Percentiles rank a stretch among this genome's conserved stretches.
Conservation (phyloP, 2,329 filamentous ascomycete species). For the Alternaria ventricosa region DNA sequence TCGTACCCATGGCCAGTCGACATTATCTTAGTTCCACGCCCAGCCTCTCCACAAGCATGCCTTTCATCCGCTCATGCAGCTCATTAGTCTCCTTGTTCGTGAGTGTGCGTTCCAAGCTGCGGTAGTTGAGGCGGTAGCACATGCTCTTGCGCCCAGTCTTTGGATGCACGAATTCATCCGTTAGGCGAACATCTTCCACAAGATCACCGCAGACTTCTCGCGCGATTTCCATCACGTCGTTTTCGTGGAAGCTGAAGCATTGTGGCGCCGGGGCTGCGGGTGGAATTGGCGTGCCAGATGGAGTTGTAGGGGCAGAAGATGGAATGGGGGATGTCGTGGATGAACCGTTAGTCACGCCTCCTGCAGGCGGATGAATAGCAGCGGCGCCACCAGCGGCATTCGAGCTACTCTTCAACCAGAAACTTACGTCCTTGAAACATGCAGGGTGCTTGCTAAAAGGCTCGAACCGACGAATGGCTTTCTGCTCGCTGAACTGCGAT, state of each 20-base stretch:
- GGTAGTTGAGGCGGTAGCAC: conserved; percentile 93
- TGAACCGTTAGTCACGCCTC: conserved; percentile 6
- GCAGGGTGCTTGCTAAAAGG: conserved; percentile 92
- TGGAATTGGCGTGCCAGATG: conserved; percentile 26
- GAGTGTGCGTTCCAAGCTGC: conserved; percentile 88
- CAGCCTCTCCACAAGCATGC: conserved; percentile 70
- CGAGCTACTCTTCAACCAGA: conserved; percentile 70
- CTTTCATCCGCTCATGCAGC: conserved; percentile 72
- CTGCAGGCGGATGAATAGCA: conserved; percentile 20
- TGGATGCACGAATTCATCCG: conserved; percentile 88
- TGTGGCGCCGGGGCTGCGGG: conserved; percentile 45
- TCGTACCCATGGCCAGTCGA: background rate
- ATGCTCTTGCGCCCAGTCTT: conserved; percentile 82
- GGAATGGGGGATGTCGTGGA: conserved; percentile 15
- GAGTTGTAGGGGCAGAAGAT: background rate
- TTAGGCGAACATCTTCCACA: conserved; percentile 84
- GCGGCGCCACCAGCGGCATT: conserved; percentile 34
- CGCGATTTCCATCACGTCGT: conserved; percentile 96
- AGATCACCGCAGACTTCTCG: conserved; percentile 80
- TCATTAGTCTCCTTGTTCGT: conserved; percentile 81
- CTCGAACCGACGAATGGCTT: conserved; percentile 68
- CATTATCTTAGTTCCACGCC: conserved; percentile 77
- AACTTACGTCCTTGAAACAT: conserved; percentile 90
- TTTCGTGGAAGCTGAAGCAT: conserved; percentile 74
- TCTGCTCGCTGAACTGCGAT: conserved; percentile 70